Evolutionary conservation across 176 grass and related monocot genomes (phyloP), one percentile per base, ranked within the genome.

Genomic region (Panicum miliaceum): DNA sequence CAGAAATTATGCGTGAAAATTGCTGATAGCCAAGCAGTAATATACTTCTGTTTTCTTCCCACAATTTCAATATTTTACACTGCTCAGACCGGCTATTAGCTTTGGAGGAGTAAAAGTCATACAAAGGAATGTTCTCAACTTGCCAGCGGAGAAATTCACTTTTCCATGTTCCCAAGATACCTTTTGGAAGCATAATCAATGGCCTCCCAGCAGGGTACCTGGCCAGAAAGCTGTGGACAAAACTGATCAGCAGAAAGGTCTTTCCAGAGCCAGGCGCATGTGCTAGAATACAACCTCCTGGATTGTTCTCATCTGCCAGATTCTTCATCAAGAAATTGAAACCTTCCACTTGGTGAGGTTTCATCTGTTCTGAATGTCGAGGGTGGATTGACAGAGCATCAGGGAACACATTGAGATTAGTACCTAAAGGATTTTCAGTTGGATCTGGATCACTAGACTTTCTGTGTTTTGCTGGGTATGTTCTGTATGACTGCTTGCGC

Each of bases 181-280:
- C 92, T 82, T 92, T 97, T 20, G 92, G 94, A 66, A 97, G 92
- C 45, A 97, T 73, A 78, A 97, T 90, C 78, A 92, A 83, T 60
- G 94, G 94, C 60, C 88, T 90, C 36, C 76, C 86, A 59, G 48
- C 46, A 58, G 92, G 94, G 54, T 94, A 97, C 82, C 68, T 90
- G 19, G 71, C 86, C 48, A 94, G 76, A 84, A 94, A 94, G 78
- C 90, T 94, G 42, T 97, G 94, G 80, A 97, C 88, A 63, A 94
- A 97, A 86, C 84, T 81, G 70, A 97, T 97, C 27, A 97, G 63
- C 88, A 97, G 87, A 69, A 97, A 97, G 13, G 92, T 97, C 84
- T 97, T 97, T 23, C 94, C 94, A 45, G 94, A 94, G 68, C 94
- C 92, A 56, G 94, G 92, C 27, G 92, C 94, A 73, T 97, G 94